Conservation (phyloP, 495 filamentous ascomycete species). For the Immersiella caudata region DNA sequence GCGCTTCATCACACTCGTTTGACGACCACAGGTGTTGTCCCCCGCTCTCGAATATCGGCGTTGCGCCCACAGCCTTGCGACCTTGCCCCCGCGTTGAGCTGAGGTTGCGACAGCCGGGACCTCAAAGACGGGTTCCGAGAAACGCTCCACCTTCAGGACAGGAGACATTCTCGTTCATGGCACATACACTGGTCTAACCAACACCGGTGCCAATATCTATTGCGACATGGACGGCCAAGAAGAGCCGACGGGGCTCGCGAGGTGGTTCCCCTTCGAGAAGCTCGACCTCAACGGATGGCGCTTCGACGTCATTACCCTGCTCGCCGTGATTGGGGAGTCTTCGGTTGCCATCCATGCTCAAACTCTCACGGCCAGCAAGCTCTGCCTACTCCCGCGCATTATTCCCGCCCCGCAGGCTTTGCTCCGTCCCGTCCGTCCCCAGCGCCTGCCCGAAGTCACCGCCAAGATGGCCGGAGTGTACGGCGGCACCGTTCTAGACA, state of each 20-base stretch:
- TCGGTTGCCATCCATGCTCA: conserved; percentile 60
- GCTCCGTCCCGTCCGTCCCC: conserved; percentile 58
- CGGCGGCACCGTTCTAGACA: conserved; percentile 54
- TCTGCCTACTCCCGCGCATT: conserved; percentile 64
- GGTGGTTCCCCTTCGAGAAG: conserved; percentile 45
- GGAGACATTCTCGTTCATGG: not conserved
- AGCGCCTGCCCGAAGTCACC: conserved; percentile 55
- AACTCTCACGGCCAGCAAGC: conserved; percentile 56
- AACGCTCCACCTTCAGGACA: not conserved
- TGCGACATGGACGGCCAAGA: too few relatives aligned
- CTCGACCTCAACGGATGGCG: conserved; percentile 49
- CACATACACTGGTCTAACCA: not conserved
- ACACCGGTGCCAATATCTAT: not conserved
- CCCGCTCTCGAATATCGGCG: not conserved
- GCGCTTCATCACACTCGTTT: not conserved
- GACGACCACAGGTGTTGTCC: not conserved
- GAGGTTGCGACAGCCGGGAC: not conserved
- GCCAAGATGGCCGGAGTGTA: conserved; percentile 61
- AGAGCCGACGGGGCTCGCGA: conserved; percentile 11
- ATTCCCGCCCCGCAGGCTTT: conserved; percentile 69
- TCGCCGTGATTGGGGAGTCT: conserved; percentile 66
- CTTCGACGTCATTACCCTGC: conserved; percentile 64
- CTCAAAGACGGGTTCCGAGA: not conserved
- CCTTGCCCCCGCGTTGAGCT: not conserved
- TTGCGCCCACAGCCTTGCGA: not conserved